These are phyloP conservation scores for Acrocalymma vagum DNA, from an alignment of 2,329 filamentous ascomycete genomes.

Conservation along the genomic window DNA sequence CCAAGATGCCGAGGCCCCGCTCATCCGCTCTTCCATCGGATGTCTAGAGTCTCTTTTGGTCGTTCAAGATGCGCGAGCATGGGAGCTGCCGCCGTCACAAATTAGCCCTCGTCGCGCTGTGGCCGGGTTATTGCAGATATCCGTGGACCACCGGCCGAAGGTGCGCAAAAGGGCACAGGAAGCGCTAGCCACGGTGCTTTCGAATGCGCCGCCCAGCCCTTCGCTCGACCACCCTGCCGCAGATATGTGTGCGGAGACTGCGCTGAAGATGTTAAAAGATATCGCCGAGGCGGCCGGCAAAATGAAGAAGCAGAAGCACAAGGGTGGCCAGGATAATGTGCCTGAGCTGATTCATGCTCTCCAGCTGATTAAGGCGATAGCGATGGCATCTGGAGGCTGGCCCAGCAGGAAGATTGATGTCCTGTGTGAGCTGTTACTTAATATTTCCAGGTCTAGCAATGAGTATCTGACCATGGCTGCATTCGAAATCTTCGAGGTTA, in stretches of 20 bases:
- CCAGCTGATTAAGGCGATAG: slow-evolving; percentile 90
- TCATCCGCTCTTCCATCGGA: slow-evolving; percentile 88
- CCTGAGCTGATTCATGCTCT: slow-evolving; percentile 89
- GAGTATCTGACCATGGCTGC: slow-evolving; percentile 96
- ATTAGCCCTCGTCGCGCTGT: slow-evolving; percentile 88
- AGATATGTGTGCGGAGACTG: slow-evolving; percentile 94
- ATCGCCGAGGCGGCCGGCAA: slow-evolving; percentile 77
- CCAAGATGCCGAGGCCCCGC: slow-evolving; percentile 83
- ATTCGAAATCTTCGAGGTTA: slow-evolving; percentile 97
- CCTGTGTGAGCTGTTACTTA: slow-evolving; percentile 86
- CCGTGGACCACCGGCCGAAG: slow-evolving; percentile 89
- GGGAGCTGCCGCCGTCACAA: slow-evolving; percentile 84
- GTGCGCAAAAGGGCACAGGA: slow-evolving; percentile 94
- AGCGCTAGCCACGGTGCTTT: slow-evolving; percentile 82
- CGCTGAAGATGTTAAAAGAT: slow-evolving; percentile 80
- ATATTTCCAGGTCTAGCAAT: slow-evolving; percentile 88
- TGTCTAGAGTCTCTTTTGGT: slow-evolving; percentile 91
- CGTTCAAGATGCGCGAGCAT: slow-evolving; percentile 86
- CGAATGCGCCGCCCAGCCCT: slow-evolving; percentile 87
- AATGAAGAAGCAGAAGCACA: slow-evolving; percentile 68
- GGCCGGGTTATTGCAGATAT: slow-evolving; percentile 83
- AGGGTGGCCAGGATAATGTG: slow-evolving; percentile 70
- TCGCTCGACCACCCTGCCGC: slow-evolving; percentile 93
- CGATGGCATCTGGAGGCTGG: slow-evolving; percentile 89
- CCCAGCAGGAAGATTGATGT: slow-evolving; percentile 95